Conservation (phyloP, 176 grass and related monocot genomes). For the Musa troglodytarum region DNA sequence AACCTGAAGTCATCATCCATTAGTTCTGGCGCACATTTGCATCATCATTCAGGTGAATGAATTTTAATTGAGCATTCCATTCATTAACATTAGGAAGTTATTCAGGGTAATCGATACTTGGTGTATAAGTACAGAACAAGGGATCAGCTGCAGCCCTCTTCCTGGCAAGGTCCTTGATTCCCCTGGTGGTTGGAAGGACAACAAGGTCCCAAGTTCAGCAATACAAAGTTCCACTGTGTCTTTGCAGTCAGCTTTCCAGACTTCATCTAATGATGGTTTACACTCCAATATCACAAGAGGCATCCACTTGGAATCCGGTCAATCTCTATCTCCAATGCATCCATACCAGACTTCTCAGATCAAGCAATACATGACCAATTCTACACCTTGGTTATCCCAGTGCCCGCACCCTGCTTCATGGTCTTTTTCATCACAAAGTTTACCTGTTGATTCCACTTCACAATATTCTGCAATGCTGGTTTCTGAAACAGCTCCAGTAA, state of each 20-base stretch:
- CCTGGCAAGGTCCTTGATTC: slow-evolving; percentile 29
- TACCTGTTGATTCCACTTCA: slow-evolving; percentile 64
- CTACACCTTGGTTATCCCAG: slow-evolving; percentile 54
- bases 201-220: slow-evolving; percentile 37
- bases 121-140: slow-evolving; percentile 21
- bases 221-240: slow-evolving; percentile 18
- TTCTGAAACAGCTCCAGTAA: slow-evolving; percentile 51
- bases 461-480: slow-evolving; percentile 34
- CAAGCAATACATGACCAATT: slow-evolving; percentile 40
- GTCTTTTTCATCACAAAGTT: slow-evolving; percentile 53
- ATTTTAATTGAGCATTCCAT: slow-evolving; percentile 10
- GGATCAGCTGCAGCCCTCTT: slow-evolving; percentile 23
- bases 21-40: slow-evolving; percentile 50
- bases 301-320: slow-evolving; percentile 64
- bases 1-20: slow-evolving; percentile 47
- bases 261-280: slow-evolving; percentile 33
- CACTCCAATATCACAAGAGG: slow-evolving; percentile 53
- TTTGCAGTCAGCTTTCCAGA: slow-evolving; percentile 42
- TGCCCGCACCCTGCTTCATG: slow-evolving; percentile 41
- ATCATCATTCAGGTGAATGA: slow-evolving; percentile 49
- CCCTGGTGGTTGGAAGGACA: slow-evolving; percentile 36
- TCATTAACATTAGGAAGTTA: slow-evolving; percentile 11
- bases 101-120: slow-evolving; percentile 7
- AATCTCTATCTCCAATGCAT: slow-evolving; percentile 58
- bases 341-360: slow-evolving; percentile 50